Evolutionary conservation across 2,329 filamentous ascomycete species (phyloP), one percentile per base, ranked within the genome.

Genomic region (Neurospora sp.): DNA sequence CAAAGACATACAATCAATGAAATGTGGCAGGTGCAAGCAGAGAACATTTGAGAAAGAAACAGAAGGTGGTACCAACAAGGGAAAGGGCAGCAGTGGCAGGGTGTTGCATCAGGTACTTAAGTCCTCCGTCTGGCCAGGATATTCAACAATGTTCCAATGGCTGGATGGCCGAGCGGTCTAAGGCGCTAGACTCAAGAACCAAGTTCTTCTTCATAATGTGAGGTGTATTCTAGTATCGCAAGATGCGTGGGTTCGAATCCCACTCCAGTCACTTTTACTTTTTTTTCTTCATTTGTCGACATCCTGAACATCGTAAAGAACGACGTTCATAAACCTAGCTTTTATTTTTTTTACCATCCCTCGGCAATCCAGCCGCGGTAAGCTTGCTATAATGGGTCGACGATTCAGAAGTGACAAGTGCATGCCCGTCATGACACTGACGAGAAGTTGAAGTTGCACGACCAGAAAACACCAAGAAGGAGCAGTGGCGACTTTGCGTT

Each of bases 191-290:
- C 65, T 67, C 68, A 69, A 69, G 57, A 66, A 66, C 36, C 15
- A 66, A 57, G 40, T 67, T 23, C 46, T 52, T 67, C 67, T 46
- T 67, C 62, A 40, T 66, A 33, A 17, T 4, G 52, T 33, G 52
- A 62, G 23, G 52, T 62, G 52, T 3, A 33, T 62, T 62, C 52
- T 62, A 62, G 52, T 69, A 52, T 69, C 68, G 68, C 17, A 66
- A 62, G 68, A 68, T 66, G 67, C 66, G 57, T 66, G 68, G 39
- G 68, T 69, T 69, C 68, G 68, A 69, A 69, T 66, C 68, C 33
- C 68, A 39, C 68, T 69, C 15, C 40, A 65, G 66, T 65, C 68
- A 69, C 17, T 66, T 36, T 6, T 11, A 28, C 28, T 52, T 69
- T 69, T 66, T 41, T 41, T 17, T 8, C 1, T 10, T 33, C 46